Base-by-base conservation (phyloP, 768 basidiomycete genomes). In the Auricularia sp. region DNA sequence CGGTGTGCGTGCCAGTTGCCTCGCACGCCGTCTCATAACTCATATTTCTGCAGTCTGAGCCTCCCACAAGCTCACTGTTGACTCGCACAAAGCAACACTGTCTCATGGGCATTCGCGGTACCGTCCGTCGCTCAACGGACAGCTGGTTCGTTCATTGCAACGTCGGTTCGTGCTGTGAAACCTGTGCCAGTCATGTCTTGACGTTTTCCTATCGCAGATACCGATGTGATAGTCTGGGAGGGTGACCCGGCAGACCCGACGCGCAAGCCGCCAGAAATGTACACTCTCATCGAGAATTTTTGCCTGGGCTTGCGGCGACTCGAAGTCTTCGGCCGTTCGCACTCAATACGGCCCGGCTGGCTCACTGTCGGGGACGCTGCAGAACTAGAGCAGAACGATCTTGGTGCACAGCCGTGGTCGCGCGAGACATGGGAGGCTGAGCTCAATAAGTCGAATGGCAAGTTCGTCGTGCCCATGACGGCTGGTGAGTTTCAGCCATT, bases 131-230 rank as follows among this genome's bases (percentile, higher is more conserved):
- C 36, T 92, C 92, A 21, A 95, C 90, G 1, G 97, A 99, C 73
- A 89, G 87, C 66, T 92, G 92, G 88, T 95, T 98, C 75, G 96
- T 97, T 0, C 96, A 99, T 75, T 98, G 95, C 73, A 99, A 99
- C 75, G 90, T 99, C 68, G 93, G 92, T 91, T 73, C 62, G 91
- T 59, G 56, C 56, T 14, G 11, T 29, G 56, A 29, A 29, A 29
- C 33, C 2, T 29, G 29, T 33, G 21, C 47, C 47, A 29, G 29
- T 29, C 2, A 3, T 29, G 29, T 29, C 29, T 29, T 29, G 29
- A 29, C 29, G 29, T 29, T 29, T 18, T 18, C 21, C 56, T 29
- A 59, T 33, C 56, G 39, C 66, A 93, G 94, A 96, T 72, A 96
- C 94, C n/a, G 94, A 97, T 74, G 91, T 96, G 10, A 87, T 96